These are phyloP conservation scores for Apophysomyces elegans DNA, from an alignment of 371 early-diverging fungal species.

Conservation along the genomic window DNA sequence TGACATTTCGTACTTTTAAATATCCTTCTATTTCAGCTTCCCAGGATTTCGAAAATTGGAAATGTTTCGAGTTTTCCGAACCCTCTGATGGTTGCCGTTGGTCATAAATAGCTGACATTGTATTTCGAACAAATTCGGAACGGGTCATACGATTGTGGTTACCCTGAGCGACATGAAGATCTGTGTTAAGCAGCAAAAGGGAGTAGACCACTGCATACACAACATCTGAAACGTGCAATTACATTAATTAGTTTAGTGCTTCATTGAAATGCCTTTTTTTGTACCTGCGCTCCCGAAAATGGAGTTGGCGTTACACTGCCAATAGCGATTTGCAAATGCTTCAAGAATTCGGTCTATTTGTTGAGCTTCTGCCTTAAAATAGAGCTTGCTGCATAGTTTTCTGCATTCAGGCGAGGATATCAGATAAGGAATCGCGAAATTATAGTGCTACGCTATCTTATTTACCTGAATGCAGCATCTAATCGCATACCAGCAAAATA, in stretches of 20 bases:
- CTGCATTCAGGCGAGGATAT: constrained; percentile 15
- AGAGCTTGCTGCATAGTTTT: constrained; percentile 75
- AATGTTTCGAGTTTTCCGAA: background rate
- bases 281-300: constrained; percentile 57
- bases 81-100: constrained; percentile 16
- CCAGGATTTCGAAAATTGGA: background rate
- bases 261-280: background rate
- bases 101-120: constrained; percentile 46
- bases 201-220: constrained; percentile 86
- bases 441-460: constrained; percentile 4
- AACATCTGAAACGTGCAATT: constrained; percentile 46
- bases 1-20: constrained; percentile 9
- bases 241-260: background rate
- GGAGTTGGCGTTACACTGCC: constrained; percentile 75
- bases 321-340: constrained; percentile 80
- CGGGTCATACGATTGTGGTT: constrained; percentile 60
- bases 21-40: constrained; percentile 1
- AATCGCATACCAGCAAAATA: constrained; percentile 74
- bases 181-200: constrained; percentile 86
- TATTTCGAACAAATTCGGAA: constrained; percentile 55
- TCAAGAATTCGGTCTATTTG: constrained; percentile 89
- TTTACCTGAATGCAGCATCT: constrained; percentile 79
- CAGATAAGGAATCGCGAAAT: background rate
- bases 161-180: constrained; percentile 78
- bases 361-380: constrained; percentile 91